Conservation (phyloP, 495 filamentous ascomycete genomes). For the Sporormia fimetaria region DNA sequence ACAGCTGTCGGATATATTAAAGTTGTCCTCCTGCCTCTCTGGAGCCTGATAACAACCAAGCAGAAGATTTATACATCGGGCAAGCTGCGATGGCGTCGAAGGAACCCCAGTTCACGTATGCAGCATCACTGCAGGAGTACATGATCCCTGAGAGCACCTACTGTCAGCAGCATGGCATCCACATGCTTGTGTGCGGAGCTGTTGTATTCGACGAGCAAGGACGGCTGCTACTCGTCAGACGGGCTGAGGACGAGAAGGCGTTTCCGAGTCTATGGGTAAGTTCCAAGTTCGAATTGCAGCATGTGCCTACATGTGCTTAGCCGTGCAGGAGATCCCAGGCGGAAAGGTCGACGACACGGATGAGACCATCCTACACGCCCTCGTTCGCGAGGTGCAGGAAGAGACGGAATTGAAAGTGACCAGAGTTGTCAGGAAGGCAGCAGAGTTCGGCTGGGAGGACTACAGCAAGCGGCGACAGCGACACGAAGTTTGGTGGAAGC, state of each 20-base stretch:
- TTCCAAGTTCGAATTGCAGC: background rate
- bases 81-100: too few species aligned
- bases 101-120: constrained; percentile 8
- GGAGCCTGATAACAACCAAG: too few species aligned
- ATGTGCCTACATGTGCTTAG: background rate
- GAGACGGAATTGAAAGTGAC: constrained; percentile 46
- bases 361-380: constrained; percentile 42
- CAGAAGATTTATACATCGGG: too few species aligned
- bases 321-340: constrained; percentile 48
- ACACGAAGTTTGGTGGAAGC: constrained; percentile 30
- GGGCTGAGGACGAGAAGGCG: constrained; percentile 32
- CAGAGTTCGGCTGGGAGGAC: constrained; percentile 26
- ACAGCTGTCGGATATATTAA: too few species aligned
- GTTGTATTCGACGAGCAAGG: constrained; percentile 29
- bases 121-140: constrained; percentile 12
- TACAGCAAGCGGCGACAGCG: constrained; percentile 4
- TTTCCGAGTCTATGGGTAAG: constrained; percentile 33
- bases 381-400: constrained; percentile 46
- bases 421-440: constrained; percentile 36
- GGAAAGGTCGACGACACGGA: constrained; percentile 42
- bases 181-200: constrained; percentile 7
- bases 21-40: too few species aligned
- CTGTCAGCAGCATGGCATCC: constrained; percentile 9
- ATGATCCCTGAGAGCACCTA: constrained; percentile 13
- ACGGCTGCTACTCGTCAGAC: constrained; percentile 45